Conservation (phyloP, 176 grass and related monocot species). For the Melocanna baccifera region DNA sequence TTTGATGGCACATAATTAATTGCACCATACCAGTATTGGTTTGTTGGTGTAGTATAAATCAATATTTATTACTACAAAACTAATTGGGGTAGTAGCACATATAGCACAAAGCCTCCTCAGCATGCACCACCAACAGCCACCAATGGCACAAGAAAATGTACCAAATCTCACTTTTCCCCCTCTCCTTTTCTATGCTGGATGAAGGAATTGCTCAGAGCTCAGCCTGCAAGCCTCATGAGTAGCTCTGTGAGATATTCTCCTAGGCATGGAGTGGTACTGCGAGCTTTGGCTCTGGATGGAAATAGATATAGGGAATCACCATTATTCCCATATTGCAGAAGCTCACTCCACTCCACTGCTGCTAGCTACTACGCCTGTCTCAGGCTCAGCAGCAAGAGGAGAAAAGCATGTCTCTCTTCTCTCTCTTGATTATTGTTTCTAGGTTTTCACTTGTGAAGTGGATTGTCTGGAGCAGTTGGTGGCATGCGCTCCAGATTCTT, state of each 20-base stretch:
- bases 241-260: constrained; percentile 39
- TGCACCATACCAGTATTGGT: not conserved
- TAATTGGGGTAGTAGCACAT: not conserved
- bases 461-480: constrained; percentile 84
- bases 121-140: constrained; percentile 8
- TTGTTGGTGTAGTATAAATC: constrained; percentile 1
- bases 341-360: not conserved
- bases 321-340: constrained; percentile 37
- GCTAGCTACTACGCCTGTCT: not conserved
- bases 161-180: constrained; percentile 11
- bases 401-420: not conserved
- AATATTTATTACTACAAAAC: not conserved
- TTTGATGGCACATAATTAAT: not conserved
- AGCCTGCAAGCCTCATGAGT: constrained; percentile 5
- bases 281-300: constrained; percentile 43
- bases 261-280: constrained; percentile 35
- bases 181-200: not conserved
- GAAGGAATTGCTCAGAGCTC: not conserved
- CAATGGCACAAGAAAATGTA: constrained; percentile 11
- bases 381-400: constrained; percentile 3
- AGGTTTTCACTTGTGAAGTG: constrained; percentile 49
- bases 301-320: constrained; percentile 39
- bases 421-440: constrained; percentile 16
- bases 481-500: constrained; percentile 64
- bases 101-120: constrained; percentile 8